phyloP scores from a whole-genome alignment of 441 rosid species.

The Euphorbia celastroides region DNA sequence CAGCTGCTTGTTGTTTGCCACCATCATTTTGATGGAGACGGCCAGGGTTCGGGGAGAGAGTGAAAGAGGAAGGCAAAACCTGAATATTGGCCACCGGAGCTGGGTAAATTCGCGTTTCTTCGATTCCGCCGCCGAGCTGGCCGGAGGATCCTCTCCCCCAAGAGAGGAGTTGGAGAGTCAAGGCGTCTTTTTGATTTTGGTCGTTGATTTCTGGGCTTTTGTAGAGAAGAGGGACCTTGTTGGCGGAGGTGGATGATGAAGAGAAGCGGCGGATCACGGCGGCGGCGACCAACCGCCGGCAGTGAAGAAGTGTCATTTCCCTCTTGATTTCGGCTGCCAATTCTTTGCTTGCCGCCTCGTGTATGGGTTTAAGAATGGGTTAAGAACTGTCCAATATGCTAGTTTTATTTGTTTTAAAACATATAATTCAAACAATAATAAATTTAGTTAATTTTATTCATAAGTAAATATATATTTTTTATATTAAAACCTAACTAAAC shows the following conservation, averaged over 20 bases:
- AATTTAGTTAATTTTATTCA: too few species aligned
- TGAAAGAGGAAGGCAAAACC: constrained; percentile 36
- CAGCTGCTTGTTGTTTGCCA: constrained; percentile 4
- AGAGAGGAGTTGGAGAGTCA: constrained; percentile 59
- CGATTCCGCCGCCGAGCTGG: constrained; percentile 86
- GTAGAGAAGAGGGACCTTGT: constrained; percentile 47
- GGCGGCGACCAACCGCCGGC: constrained; percentile 16
- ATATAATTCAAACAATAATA: too few species aligned
- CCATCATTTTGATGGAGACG: constrained; percentile 20
- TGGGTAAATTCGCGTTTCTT: constrained; percentile 67
- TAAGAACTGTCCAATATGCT: too few species aligned
- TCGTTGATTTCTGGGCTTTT: constrained; percentile 32
- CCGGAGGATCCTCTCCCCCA: constrained; percentile 97
- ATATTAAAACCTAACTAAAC: too few species aligned
- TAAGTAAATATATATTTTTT: too few species aligned
- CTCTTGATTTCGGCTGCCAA: neutral
- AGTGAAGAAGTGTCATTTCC: constrained; percentile 1
- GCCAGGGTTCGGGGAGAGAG: constrained; percentile 57
- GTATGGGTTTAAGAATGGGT: neutral
- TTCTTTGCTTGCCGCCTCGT: neutral
- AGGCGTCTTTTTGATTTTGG: constrained; percentile 18
- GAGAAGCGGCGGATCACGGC: constrained; percentile 20
- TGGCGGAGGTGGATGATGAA: constrained; percentile 22
- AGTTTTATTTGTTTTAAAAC: too few species aligned
- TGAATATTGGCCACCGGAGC: constrained; percentile 54